phyloP scores from a whole-genome alignment of 208 protist genomes.

The Strigomonas culicis region DNA sequence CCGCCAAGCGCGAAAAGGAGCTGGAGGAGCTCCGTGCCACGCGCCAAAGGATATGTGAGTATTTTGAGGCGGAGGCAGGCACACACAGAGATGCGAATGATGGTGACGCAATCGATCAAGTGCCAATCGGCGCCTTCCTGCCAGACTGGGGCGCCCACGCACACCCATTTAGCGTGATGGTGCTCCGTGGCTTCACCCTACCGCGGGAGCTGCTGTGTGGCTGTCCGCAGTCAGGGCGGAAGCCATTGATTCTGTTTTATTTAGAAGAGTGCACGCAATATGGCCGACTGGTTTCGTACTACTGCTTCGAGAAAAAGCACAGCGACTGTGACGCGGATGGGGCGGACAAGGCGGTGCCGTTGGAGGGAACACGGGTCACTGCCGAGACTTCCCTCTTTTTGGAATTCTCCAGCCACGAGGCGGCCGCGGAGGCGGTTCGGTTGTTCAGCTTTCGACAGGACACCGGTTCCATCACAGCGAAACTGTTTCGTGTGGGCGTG shows the following conservation, averaged over 20 bases:
- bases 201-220: slow-evolving; percentile 26
- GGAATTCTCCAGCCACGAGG: slow-evolving; percentile 45
- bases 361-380: slow-evolving; percentile 1
- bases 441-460: slow-evolving; percentile 24
- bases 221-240: slow-evolving; percentile 8
- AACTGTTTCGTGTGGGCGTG: slow-evolving; percentile 37
- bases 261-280: slow-evolving; percentile 78
- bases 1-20: no score
- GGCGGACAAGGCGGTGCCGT: background rate
- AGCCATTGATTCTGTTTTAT: slow-evolving; percentile 37
- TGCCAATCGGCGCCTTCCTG: no score
- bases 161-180: slow-evolving; percentile 32
- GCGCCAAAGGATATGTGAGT: no score
- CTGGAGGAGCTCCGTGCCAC: no score
- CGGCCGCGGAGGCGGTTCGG: slow-evolving; percentile 43
- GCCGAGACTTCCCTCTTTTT: slow-evolving; percentile 40
- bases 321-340: background rate
- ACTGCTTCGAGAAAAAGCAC: slow-evolving; percentile 26
- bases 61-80: no score
- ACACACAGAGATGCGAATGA: no score
- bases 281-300: slow-evolving; percentile 68
- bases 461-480: background rate
- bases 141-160: no score
- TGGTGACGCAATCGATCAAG: no score
- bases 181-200: slow-evolving; percentile 29